Evolutionary conservation across 768 basidiomycete genomes (phyloP).

Genomic region (Holtermannia corniformis): DNA sequence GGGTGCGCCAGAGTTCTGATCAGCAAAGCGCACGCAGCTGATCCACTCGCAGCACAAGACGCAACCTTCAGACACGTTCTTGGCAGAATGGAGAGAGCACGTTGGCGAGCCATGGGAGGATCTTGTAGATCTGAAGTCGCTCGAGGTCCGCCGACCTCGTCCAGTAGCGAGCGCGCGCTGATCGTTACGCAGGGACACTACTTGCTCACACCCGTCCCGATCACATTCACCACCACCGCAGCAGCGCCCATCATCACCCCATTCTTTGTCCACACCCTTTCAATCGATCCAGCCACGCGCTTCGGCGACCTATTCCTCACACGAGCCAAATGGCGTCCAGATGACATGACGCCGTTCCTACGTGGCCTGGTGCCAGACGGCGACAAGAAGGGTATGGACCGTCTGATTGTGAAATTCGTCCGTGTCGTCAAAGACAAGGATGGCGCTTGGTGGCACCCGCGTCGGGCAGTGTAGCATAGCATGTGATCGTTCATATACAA

Average conservation of each 20-base stretch:
- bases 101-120: slow-evolving; percentile 71
- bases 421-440: slow-evolving; percentile 65
- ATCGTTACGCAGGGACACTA: slow-evolving; percentile 60
- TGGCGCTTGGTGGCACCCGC: slow-evolving; percentile 51
- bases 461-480: slow-evolving; percentile 17
- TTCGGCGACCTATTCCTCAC: slow-evolving; percentile 78
- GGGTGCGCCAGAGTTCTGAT: slow-evolving; percentile 42
- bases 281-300: slow-evolving; percentile 65
- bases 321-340: slow-evolving; percentile 46
- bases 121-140: slow-evolving; percentile 53
- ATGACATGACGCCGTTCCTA: slow-evolving; percentile 75
- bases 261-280: slow-evolving; percentile 65
- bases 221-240: slow-evolving; percentile 32
- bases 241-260: slow-evolving; percentile 49
- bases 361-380: slow-evolving; percentile 58
- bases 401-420: slow-evolving; percentile 74
- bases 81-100: slow-evolving; percentile 58
- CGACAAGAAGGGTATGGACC: slow-evolving; percentile 79
- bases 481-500: neutral
- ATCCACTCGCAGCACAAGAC: slow-evolving; percentile 52
- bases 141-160: slow-evolving; percentile 51
- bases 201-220: slow-evolving; percentile 43
- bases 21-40: neutral
- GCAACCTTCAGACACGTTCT: slow-evolving; percentile 51
- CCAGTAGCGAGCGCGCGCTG: neutral